Percentiles rank a stretch among this genome's conserved stretches.
Conservation (phyloP, 805 yeast genomes). For the Myxozyma udenii region DNA sequence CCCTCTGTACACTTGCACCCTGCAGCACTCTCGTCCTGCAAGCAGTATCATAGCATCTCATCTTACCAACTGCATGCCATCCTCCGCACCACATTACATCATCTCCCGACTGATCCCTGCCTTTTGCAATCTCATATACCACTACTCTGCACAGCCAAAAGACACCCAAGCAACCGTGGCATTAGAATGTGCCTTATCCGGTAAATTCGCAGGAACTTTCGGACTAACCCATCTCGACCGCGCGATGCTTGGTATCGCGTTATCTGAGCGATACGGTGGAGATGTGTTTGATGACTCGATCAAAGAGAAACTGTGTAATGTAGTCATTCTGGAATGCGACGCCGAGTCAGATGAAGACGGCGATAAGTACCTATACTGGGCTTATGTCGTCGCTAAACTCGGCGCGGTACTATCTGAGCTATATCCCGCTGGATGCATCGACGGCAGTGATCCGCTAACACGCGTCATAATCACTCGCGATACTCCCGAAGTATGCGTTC, state of each 20-base stretch:
- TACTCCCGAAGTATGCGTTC: too few species aligned
- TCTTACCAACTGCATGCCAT: slow-evolving; percentile 57
- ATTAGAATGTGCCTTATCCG: slow-evolving; percentile 66
- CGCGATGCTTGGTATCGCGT: slow-evolving; percentile 67
- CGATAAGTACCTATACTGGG: slow-evolving; percentile 21
- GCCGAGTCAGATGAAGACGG: slow-evolving; percentile 14
- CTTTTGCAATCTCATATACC: slow-evolving; percentile 68
- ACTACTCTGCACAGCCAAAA: slow-evolving; percentile 72
- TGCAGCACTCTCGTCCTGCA: slow-evolving; percentile 67
- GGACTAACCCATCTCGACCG: slow-evolving; percentile 70
- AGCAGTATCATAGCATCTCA: slow-evolving; percentile 56
- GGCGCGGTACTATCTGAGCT: slow-evolving; percentile 10
- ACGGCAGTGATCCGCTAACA: slow-evolving; percentile 6
- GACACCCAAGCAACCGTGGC: slow-evolving; percentile 75
- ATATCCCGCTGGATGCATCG: slow-evolving; percentile 22
- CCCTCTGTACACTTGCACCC: slow-evolving; percentile 65
- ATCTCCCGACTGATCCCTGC: slow-evolving; percentile 63
- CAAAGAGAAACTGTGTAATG: slow-evolving; percentile 6
- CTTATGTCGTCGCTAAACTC: slow-evolving; percentile 16
- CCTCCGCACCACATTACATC: slow-evolving; percentile 57
- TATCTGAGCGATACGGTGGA: slow-evolving; percentile 81
- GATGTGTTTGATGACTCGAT: slow-evolving; percentile 43
- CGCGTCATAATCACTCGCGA: too few species aligned
- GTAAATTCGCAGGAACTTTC: slow-evolving; percentile 70
- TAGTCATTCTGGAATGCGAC: too few species aligned